Evolutionary conservation across 495 filamentous ascomycete genomes (phyloP), one percentile per base, ranked within the genome.

Genomic region (Lasiosphaeria hispida): DNA sequence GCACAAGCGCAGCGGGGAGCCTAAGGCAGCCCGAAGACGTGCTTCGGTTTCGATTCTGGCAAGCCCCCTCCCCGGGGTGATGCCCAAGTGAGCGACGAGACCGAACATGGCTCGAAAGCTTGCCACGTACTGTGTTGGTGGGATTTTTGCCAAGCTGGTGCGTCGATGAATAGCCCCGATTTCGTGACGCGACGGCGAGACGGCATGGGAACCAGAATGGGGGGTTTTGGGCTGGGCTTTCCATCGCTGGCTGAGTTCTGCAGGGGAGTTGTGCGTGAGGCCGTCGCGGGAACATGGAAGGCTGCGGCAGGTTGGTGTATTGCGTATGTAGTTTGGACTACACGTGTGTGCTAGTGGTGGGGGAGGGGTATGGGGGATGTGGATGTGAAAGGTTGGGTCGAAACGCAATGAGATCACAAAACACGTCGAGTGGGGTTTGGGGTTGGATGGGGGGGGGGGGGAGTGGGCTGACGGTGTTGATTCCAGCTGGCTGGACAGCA

Each of bases 121-220:
- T 55, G 58, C 58, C 58, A 55, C 53, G 53, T 55, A 23, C 11
- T 35, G 38, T 8, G 38, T 23, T 11, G 11, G 39, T 49, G 45
- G 45, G 45, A 34, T 13, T 19, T 11, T 17, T 11, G 48, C 48
- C 33, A 53, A 23, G 48, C 35, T 38, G 34, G n/a, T 36, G 48
- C 7, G 37, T 13, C 11, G 49, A 39, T n/a, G 35, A 30, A 18
- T 42, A 53, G 37, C 37, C 49, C 49, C 49, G 49, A 52, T 52
- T 44, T 36, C 37, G 37, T 44, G 41, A 33, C 33, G 35, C 23
- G 23, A 30, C 23, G 2, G 23, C 23, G 23, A 30, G 23, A 39
- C 11, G 18, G 41, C 41, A 43, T 18, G 9, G n/a, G 13, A 11
- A 5, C 14, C 14, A 18, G 14, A 18, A 15, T 1, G 15, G 15